Evolutionary conservation across 805 yeast genomes (phyloP), one percentile per base, ranked within the genome.

Genomic region (Pichia ethanolica): DNA sequence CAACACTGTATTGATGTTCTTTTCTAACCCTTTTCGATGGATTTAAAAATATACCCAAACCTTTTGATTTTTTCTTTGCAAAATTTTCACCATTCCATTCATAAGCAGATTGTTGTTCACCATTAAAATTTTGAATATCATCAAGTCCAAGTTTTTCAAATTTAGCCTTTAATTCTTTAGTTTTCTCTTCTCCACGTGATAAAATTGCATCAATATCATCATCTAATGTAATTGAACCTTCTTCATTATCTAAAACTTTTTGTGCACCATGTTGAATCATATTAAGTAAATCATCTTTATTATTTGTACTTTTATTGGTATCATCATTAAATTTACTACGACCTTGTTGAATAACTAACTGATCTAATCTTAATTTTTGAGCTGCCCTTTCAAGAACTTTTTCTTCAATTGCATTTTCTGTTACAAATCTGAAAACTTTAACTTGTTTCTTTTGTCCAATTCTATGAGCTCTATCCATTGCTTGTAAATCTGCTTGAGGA

Each of bases 261-360:
- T 85, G 83, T 1, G 99, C 99, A 51, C 99, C 99, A 66, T 84
- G 96, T 66, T 91, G 98, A 65, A 91, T 91, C 98, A 93, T 93
- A 44, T 86, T 88, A 27, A 91, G 70, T 59, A 91, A 77, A 61
- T 90, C 98, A 59, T 89, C 97, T 61, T 87, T 86, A 5, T 76
- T 68, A 56, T 75, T 82, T 7, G 45, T 20, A 11, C 30, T 49
- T 47, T 73, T 74, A 8, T 49, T 49, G 10, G 48, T 50, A 6
- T 53, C 55, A 27, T 49, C 52, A 34, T 77, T 75, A 10, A 69
- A 66, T 41, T 68, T 67, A 8, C 81, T 69, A 51, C 90, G 73
- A 7, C 96, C 97, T 62, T 91, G 98, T 64, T 91, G 99, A 58
- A 91, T 91, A 47, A 91, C 99, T 56, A 91, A 76, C 63, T 91